Conservation (phyloP, 345 rosid genomes). For the Murraya koenigii region DNA sequence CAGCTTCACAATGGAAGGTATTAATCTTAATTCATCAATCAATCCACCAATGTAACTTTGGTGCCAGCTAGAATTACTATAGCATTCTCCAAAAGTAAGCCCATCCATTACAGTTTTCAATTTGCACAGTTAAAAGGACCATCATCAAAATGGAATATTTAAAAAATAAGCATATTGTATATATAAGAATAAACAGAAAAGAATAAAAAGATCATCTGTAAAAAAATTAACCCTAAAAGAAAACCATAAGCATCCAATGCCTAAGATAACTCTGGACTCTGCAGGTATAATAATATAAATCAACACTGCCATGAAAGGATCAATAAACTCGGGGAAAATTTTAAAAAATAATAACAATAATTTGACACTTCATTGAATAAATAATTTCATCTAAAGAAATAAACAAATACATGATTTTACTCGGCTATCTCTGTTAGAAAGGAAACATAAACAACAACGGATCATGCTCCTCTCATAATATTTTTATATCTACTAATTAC, state of each 20-base stretch:
- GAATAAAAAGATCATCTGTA: not conserved
- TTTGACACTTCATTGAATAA: not conserved
- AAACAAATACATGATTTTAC: not conserved
- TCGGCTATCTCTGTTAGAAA: not conserved
- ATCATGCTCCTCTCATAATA: no score
- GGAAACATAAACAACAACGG: not conserved
- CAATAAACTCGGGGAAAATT: not conserved
- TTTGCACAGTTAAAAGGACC: not conserved
- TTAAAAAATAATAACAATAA: no score
- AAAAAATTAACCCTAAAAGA: not conserved
- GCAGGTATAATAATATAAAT: not conserved
- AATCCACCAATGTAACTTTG: not conserved
- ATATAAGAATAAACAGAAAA: no score
- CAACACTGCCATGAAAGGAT: not conserved
- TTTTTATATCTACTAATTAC: not conserved
- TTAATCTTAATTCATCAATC: not conserved
- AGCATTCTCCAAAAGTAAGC: not conserved
- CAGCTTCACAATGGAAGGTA: not conserved
- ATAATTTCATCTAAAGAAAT: not conserved
- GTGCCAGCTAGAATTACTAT: not conserved
- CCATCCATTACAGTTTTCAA: not conserved
- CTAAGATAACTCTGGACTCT: not conserved
- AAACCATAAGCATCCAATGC: not conserved
- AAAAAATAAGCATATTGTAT: no score
- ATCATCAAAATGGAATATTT: no score